Evolutionary conservation across 257 asterid species (phyloP), one percentile per base, ranked within the genome.

Genomic region (Gynochthodes officinalis): DNA sequence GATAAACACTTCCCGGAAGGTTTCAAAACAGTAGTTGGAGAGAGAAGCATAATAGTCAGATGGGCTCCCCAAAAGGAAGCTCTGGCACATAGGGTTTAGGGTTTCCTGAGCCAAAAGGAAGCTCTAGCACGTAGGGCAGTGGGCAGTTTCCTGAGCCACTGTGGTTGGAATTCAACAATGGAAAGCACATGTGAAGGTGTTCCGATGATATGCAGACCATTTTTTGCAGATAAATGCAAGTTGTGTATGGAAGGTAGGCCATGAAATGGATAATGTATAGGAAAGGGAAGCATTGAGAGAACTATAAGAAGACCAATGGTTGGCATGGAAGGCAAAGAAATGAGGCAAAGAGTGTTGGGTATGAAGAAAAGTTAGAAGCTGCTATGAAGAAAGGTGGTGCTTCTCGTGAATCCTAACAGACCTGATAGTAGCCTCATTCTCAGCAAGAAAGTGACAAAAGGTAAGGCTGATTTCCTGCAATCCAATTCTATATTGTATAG

Each of bases 61-160:
- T 82, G 80, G 86, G 84, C 82, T 6, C 86, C 83, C 0, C 83
- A 82, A 44, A 82, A 50, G 37, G 48, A 70, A 10, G 84, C 79
- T 2, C 40, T 82, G 28, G 83, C 73, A 13, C 82, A 78, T 50
- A 55, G n/a, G 57, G 73, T n/a, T n/a, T n/a, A n/a, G n/a, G n/a
- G n/a, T n/a, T n/a, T n/a, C n/a, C n/a, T n/a, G n/a, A n/a, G n/a
- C 0, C 83, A 82, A 44, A 82, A 50, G 37, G 48, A 70, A 10
- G 84, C 79, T 2, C 40, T 82, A 23, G 83, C 73, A 13, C 82
- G 75, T 50, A 55, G n/a, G 57, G 73, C 85, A 4, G 74, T 81
- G 4, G 82, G 78, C 0, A 76, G 80, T 1, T 75, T 78, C 32
- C 67, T 32, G 82, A 81, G 74, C 28, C 79, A 82, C 19, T 78